Base-by-base conservation (phyloP, 441 rosid species). In the Euphorbia schlechtendalii region DNA sequence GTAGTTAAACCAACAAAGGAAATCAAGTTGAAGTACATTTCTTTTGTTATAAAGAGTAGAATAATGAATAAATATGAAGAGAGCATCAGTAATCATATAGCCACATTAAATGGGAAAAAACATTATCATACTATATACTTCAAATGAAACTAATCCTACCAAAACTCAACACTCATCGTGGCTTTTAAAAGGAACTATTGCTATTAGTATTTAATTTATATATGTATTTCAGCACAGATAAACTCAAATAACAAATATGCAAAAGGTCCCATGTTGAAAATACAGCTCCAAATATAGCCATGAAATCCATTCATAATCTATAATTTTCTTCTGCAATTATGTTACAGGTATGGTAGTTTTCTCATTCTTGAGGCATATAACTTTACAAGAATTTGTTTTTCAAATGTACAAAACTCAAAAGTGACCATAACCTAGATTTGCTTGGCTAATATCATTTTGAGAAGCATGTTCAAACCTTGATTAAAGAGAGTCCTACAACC, bases 21-120 rank as follows among this genome's bases (percentile, higher is more conserved):
- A 22, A 51, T 51, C 55, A 8, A 51, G 4, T 51, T 51, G 12
- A 48, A 24, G 1, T 51, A 22, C 18, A 3, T 5, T 20, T 51
- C 21, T 51, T 24, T 18, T 4, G 6, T 10, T 30, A 24, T n/a
- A 41, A 5, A 8, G 52, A 52, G 2, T 63, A 21, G 28, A 51
- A 32, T 49, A 51, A 64, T 34, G 25, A 55, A 59, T 36, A 48
- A 10, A 64, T 46, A 67, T 32, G 25, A 46, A 40, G 17, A 18
- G 41, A 4, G 3, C 36, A 36, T 36, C 41, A 36, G 1, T n/a
- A 48, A n/a, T 15, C 53, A 48, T 48, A 48, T 22, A 48, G 20
- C 20, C 41, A 48, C 1, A 48, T n/a, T 3, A 51, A 22, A 49
- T 30, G 53, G 20, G 18, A 36, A 20, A 72, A 56, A 62, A 18